Evolutionary conservation across 129 eudicot genomes (phyloP).

Genomic region (Lonicera japonica): DNA sequence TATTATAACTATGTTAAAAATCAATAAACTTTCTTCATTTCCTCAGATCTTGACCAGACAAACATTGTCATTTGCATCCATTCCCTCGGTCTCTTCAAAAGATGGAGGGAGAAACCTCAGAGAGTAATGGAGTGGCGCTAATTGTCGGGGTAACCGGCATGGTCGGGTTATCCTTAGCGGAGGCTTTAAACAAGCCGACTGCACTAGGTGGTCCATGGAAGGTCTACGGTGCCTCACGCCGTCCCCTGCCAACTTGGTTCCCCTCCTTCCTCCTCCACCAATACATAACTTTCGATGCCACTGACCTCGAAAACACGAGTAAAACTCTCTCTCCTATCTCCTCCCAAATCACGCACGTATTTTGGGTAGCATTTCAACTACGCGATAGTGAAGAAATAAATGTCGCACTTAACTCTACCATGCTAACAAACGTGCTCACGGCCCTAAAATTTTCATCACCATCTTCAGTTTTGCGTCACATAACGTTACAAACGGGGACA

Average conservation of each 20-base stretch:
- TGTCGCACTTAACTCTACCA: conserved; percentile 5
- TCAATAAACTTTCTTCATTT: too few species aligned
- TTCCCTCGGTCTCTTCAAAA: neutral
- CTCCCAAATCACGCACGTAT: conserved; percentile 14
- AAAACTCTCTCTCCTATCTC: conserved; percentile 10
- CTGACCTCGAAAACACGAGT: neutral
- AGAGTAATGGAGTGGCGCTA: neutral
- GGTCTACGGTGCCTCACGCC: conserved; percentile 13
- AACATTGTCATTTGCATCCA: too few species aligned
- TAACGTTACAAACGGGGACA: conserved; percentile 21
- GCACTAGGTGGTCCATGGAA: conserved; percentile 24
- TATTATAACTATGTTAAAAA: too few species aligned
- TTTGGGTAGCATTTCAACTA: conserved; percentile 19
- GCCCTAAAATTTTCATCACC: neutral
- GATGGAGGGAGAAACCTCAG: conserved; percentile 3
- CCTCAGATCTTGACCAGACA: too few species aligned
- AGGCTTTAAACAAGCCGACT: conserved; percentile 10
- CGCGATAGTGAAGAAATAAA: conserved; percentile 7
- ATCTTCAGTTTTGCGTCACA: conserved; percentile 11
- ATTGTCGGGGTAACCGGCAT: conserved; percentile 23
- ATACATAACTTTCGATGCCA: conserved; percentile 6
- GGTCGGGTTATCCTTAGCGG: conserved; percentile 19
- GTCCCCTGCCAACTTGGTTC: conserved; percentile 13
- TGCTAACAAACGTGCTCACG: conserved; percentile 18
- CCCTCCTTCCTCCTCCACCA: conserved; percentile 15